Evolutionary conservation across 306 rosid genomes (phyloP).

Genomic region (Echinosophora koreensis): DNA sequence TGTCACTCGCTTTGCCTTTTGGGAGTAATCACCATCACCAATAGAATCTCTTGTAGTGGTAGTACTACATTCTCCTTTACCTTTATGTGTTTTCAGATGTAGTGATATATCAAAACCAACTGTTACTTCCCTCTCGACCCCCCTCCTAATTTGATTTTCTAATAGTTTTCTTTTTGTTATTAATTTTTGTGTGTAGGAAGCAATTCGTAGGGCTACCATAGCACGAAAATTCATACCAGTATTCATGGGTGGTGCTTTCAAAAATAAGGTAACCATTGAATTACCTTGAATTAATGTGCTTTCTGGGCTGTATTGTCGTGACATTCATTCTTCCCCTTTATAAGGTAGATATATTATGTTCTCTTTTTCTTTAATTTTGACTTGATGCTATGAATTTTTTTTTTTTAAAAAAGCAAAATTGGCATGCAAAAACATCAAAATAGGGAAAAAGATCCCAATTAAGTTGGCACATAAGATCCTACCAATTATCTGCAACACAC

Average conservation of each 20-base stretch:
- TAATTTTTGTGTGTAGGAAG: slow-evolving; percentile 61
- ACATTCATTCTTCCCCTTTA: neutral
- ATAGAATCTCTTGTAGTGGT: neutral
- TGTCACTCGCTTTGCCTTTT: slow-evolving; percentile 3
- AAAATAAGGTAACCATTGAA: slow-evolving; percentile 78
- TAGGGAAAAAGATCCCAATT: no score
- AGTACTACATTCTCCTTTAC: slow-evolving; percentile 15
- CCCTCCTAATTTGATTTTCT: slow-evolving; percentile 26
- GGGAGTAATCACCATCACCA: neutral
- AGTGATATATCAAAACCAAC: neutral
- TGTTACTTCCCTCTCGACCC: neutral
- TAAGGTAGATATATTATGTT: neutral
- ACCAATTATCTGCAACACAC: no score
- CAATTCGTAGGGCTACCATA: slow-evolving; percentile 89
- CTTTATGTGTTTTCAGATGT: neutral
- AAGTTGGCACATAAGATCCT: no score
- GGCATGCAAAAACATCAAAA: no score
- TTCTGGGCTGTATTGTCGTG: neutral
- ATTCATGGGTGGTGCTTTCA: slow-evolving; percentile 98
- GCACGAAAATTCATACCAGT: slow-evolving; percentile 89
- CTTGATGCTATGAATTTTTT: slow-evolving; percentile 8
- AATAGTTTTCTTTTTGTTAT: slow-evolving; percentile 5
- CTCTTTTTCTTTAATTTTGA: neutral
- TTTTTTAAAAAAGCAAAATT: no score
- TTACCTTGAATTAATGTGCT: slow-evolving; percentile 3